These are phyloP conservation scores for Tetradesmus obliquus DNA, from an alignment of 139 green algal genomes.

Conservation along the genomic window DNA sequence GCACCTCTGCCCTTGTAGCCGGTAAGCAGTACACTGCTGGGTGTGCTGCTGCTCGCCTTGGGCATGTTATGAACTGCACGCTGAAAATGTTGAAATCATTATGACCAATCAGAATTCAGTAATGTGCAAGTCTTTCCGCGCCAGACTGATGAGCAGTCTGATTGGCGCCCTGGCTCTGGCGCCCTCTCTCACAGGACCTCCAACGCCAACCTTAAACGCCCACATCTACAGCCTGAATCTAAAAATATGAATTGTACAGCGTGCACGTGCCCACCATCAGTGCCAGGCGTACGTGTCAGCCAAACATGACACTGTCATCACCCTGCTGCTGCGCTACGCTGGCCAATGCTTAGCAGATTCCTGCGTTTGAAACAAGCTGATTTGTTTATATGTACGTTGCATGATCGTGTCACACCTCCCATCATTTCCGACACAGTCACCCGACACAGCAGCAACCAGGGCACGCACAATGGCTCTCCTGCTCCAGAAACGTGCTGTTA, in stretches of 20 bases:
- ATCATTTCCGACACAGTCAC: background rate
- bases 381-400: no score
- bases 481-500: background rate
- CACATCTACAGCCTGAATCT: background rate
- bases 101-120: no score
- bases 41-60: background rate
- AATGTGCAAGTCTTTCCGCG: background rate
- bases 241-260: background rate
- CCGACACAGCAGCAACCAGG: background rate
- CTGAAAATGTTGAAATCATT: background rate
- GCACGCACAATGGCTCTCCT: background rate
- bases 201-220: background rate
- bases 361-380: no score
- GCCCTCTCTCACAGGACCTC: background rate
- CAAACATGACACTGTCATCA: background rate
- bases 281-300: background rate
- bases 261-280: background rate
- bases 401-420: background rate
- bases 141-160: background rate
- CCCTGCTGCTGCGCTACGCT: background rate
- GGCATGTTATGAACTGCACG: background rate
- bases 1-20: background rate
- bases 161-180: background rate
- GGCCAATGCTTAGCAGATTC: no score
- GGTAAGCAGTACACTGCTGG: background rate